Percentiles rank a stretch among this genome's conserved stretches.
phyloP scores from a whole-genome alignment of 1,284 basidiomycete species.

The Leccinum pachyderme region DNA sequence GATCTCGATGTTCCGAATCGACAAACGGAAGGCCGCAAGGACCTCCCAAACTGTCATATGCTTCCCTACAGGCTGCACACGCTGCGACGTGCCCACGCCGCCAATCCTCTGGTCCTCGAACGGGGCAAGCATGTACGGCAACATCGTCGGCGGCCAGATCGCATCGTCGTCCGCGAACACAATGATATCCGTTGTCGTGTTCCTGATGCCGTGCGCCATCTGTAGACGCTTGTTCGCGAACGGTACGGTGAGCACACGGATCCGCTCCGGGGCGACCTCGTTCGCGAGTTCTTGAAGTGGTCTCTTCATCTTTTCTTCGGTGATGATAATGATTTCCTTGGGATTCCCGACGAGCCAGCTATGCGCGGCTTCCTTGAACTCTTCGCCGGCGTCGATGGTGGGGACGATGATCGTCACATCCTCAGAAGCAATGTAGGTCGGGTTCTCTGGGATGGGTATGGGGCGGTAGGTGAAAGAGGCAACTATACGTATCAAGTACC shows the following conservation, averaged over 20 bases:
- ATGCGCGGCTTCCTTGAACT: constrained; percentile 80
- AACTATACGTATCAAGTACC: constrained; percentile 51
- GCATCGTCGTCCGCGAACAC: constrained; percentile 96
- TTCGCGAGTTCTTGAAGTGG: constrained; percentile 82
- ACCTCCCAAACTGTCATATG: constrained; percentile 85
- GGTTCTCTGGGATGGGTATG: background rate
- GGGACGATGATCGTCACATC: constrained; percentile 82
- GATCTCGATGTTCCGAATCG: constrained; percentile 92
- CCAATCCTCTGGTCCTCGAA: constrained; percentile 93
- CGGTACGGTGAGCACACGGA: constrained; percentile 86
- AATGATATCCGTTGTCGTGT: constrained; percentile 86
- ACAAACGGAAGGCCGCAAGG: constrained; percentile 86
- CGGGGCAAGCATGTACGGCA: constrained; percentile 83
- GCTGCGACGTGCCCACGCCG: constrained; percentile 87
- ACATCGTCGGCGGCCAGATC: constrained; percentile 87
- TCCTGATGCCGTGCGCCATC: constrained; percentile 72
- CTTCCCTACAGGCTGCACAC: constrained; percentile 66
- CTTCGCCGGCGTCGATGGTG: constrained; percentile 91
- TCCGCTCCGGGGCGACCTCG: constrained; percentile 78
- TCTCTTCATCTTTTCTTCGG: constrained; percentile 69
- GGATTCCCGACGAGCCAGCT: constrained; percentile 89
- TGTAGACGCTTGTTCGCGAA: constrained; percentile 85
- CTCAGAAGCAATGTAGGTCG: constrained; percentile 71
- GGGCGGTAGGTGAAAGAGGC: background rate
- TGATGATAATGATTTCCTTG: constrained; percentile 91